Percentiles rank a stretch among this genome's conserved stretches.
phyloP scores from a whole-genome alignment of 129 eudicot genomes.

The Escallonia rubra region DNA sequence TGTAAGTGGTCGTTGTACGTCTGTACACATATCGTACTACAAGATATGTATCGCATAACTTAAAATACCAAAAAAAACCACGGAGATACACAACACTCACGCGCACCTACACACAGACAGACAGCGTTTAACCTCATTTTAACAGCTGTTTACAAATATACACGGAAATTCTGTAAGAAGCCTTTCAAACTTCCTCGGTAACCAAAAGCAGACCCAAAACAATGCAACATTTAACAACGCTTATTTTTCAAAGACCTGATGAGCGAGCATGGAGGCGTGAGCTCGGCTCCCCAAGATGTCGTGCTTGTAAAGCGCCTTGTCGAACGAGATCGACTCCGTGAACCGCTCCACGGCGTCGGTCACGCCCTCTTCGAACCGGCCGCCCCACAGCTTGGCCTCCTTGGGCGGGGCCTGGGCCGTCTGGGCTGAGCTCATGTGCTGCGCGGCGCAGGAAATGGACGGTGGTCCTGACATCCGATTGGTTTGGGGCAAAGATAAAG shows the following conservation, averaged over 20 bases:
- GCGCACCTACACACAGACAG: not conserved
- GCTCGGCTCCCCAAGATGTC: constrained; percentile 96
- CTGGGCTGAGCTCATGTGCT: constrained; percentile 13
- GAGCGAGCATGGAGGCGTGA: constrained; percentile 94
- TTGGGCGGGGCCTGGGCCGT: constrained; percentile 18
- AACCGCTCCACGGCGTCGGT: constrained; percentile 90
- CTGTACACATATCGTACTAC: no score
- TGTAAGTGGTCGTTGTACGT: no score
- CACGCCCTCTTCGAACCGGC: constrained; percentile 85
- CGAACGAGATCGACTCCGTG: constrained; percentile 87
- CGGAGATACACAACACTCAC: no score
- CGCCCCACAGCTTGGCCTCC: constrained; percentile 93
- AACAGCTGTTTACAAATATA: no score
- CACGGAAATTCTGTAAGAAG: no score
- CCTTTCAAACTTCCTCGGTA: no score
- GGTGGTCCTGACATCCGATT: not conserved
- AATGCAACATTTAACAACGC: not conserved
- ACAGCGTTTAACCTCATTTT: not conserved
- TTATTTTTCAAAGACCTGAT: constrained; percentile 45
- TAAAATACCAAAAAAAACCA: no score
- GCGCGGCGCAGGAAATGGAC: constrained; percentile 19
- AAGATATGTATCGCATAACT: no score
- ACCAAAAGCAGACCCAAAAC: not conserved
- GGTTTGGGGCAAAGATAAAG: not conserved
- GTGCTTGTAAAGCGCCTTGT: constrained; percentile 85